Conservation (phyloP, 805 yeast genomes). For the Helenozyma baotianmanensis region DNA sequence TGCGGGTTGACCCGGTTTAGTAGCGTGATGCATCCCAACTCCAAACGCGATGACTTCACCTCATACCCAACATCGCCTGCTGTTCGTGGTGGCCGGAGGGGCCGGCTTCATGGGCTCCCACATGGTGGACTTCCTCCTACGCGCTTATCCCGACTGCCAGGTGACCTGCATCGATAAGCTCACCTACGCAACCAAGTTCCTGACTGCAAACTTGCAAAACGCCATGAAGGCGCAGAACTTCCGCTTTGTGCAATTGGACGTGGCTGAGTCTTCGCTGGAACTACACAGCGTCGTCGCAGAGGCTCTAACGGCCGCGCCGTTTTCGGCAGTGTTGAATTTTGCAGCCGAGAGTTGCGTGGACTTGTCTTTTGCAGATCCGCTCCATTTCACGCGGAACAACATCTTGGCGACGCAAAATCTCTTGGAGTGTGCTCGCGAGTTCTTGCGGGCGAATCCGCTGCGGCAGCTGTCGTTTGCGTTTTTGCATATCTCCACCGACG, state of each 20-base stretch:
- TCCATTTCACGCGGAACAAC: slow-evolving; percentile 41
- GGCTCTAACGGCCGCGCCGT: too few species aligned
- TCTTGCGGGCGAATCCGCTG: slow-evolving; percentile 8
- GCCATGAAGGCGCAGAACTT: slow-evolving; percentile 17
- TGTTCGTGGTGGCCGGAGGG: slow-evolving; percentile 49
- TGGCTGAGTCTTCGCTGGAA: slow-evolving; percentile 22
- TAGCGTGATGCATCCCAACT: too few species aligned
- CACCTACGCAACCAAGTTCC: slow-evolving; percentile 39
- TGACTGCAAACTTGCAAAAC: slow-evolving; percentile 18
- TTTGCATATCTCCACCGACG: slow-evolving; percentile 55
- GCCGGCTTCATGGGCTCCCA: slow-evolving; percentile 56
- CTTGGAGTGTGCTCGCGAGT: slow-evolving; percentile 25
- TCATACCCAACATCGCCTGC: too few species aligned
- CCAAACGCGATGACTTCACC: too few species aligned
- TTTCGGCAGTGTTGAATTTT: slow-evolving; percentile 36
- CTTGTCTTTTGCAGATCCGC: slow-evolving; percentile 42
- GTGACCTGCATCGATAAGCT: slow-evolving; percentile 46
- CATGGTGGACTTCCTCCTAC: slow-evolving; percentile 33
- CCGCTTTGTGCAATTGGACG: slow-evolving; percentile 28
- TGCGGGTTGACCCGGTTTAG: too few species aligned
- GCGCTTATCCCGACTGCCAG: slow-evolving; percentile 21
- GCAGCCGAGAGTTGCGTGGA: slow-evolving; percentile 59
- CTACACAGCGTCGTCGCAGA: neutral
- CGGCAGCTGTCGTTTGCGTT: slow-evolving; percentile 14
- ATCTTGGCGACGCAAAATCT: slow-evolving; percentile 44